Base-by-base conservation (phyloP, 352 stramenopile species). In the Globisporangium cylindrosporum region DNA sequence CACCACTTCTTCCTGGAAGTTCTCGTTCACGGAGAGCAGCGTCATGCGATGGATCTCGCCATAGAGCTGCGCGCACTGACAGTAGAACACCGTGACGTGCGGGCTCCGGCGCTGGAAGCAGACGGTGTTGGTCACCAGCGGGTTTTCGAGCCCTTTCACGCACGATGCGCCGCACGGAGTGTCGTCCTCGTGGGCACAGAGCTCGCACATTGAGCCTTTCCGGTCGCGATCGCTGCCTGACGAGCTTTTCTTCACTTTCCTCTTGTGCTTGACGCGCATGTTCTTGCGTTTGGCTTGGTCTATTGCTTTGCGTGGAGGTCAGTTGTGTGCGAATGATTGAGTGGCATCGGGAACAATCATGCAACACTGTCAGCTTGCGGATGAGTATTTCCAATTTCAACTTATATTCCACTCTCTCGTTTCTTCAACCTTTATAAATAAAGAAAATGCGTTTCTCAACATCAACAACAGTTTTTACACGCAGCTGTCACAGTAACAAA, bases 41-140 rank as follows among this genome's bases (percentile, higher is more conserved):
- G 72, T 53, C 18, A 43, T 57, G 18, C 74, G 64, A 41, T 91
- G 83, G 3, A 90, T 71, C 22, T 89, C 67, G 27, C 72, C 75
- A 46, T 86, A 74, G 7, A 91, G 66, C 41, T 75, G 74, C 20
- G 73, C 67, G 15, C 69, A 72, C 54, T 78, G 59, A 58, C 73
- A 85, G 57, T 75, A 81, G 51, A 85, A 85, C 6, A 57, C 59
- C 5, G 75, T 74, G 59, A 85, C 22, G 59, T 53, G 46, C 5
- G 55, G 68, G 14, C 56, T 62, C 18, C 68, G 68, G 43, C 68
- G 68, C 56, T 64, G 34, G 58, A 67, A 73, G 22, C 25, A 58
- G 38, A 62, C 10, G 2, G 27, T 22, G 49, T 73, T 73, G n/a
- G 57, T 51, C 59, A 67, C 68, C 15, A 66, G 63, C 46, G 58